Conservation (phyloP, 805 yeast genomes). For the Spathaspora gorwiae region DNA sequence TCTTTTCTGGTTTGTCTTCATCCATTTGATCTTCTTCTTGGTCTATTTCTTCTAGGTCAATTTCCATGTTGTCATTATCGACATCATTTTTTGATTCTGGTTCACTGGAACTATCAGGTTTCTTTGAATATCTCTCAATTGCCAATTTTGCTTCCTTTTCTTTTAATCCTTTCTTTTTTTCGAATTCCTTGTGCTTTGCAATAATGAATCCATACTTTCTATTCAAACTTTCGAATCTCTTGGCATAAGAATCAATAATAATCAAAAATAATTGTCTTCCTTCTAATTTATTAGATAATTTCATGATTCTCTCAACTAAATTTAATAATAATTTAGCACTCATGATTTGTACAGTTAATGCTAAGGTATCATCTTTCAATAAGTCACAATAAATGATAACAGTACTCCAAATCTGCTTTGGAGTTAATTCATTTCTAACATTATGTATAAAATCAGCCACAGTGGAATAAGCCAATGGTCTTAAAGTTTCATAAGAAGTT, state of each 20-base stretch:
- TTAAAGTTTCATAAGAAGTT: slow-evolving; percentile 81
- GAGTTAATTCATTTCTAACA: slow-evolving; percentile 75
- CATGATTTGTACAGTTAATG: slow-evolving; percentile 91
- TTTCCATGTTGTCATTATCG: slow-evolving; percentile 1
- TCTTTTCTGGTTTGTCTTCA: neutral
- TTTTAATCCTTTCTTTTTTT: slow-evolving; percentile 34
- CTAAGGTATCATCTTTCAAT: slow-evolving; percentile 74
- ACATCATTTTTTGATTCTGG: neutral
- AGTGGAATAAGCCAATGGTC: slow-evolving; percentile 91
- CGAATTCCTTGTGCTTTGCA: slow-evolving; percentile 53
- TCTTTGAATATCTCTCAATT: slow-evolving; percentile 28
- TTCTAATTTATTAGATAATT: slow-evolving; percentile 74
- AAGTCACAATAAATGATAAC: slow-evolving; percentile 77
- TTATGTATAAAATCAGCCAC: slow-evolving; percentile 95
- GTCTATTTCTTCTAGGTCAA: neutral
- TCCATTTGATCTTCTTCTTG: neutral
- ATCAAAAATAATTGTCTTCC: slow-evolving; percentile 79
- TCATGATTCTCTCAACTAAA: slow-evolving; percentile 82
- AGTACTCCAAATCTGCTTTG: slow-evolving; percentile 82
- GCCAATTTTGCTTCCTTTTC: slow-evolving; percentile 42
- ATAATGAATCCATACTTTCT: slow-evolving; percentile 64
- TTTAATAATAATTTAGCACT: slow-evolving; percentile 87
- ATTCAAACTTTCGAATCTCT: slow-evolving; percentile 73
- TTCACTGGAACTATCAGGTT: too few relatives aligned
- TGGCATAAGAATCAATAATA: slow-evolving; percentile 83